phyloP scores from a whole-genome alignment of 768 basidiomycete genomes.

The Boletus sensibilis region DNA sequence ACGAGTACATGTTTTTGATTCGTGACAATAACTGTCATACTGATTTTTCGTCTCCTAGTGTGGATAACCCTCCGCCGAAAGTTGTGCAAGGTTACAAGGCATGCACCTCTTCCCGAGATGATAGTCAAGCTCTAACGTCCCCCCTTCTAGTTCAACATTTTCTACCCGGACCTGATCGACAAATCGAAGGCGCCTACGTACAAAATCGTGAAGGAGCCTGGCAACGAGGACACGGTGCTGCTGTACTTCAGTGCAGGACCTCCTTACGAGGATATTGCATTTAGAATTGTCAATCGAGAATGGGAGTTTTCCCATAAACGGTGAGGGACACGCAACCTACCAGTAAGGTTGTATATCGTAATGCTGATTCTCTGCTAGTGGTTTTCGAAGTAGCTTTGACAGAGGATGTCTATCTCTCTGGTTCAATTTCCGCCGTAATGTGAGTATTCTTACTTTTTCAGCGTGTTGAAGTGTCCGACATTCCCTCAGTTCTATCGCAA shows the following conservation, averaged over 20 bases:
- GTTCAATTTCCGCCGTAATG: constrained; percentile 95
- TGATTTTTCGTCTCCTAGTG: constrained; percentile 46
- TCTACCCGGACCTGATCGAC: constrained; percentile 99
- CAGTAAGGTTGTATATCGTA: constrained; percentile 10
- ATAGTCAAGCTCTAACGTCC: constrained; percentile 11
- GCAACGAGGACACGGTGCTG: constrained; percentile 93
- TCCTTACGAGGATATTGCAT: constrained; percentile 98
- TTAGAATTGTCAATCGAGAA: constrained; percentile 94
- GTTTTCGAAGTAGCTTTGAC: constrained; percentile 96
- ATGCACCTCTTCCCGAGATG: constrained; percentile 11
- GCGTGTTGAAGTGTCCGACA: constrained; percentile 16
- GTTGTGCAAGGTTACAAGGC: constrained; percentile 99
- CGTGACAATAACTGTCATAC: neutral
- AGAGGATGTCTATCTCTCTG: constrained; percentile 93
- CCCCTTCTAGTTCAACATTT: constrained; percentile 78
- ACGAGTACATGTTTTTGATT: constrained; percentile 62
- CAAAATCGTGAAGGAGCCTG: constrained; percentile 90
- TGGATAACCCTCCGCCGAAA: constrained; percentile 98
- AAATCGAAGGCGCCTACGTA: constrained; percentile 96
- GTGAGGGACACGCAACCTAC: constrained; percentile 38
- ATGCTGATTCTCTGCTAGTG: constrained; percentile 46
- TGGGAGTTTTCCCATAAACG: constrained; percentile 99
- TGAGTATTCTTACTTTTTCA: constrained; percentile 41
- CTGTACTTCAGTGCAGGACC: constrained; percentile 95
- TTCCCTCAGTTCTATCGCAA: constrained; percentile 74